Evolutionary conservation across 805 yeast species (phyloP).

Genomic region (Grigorovia jiainica): DNA sequence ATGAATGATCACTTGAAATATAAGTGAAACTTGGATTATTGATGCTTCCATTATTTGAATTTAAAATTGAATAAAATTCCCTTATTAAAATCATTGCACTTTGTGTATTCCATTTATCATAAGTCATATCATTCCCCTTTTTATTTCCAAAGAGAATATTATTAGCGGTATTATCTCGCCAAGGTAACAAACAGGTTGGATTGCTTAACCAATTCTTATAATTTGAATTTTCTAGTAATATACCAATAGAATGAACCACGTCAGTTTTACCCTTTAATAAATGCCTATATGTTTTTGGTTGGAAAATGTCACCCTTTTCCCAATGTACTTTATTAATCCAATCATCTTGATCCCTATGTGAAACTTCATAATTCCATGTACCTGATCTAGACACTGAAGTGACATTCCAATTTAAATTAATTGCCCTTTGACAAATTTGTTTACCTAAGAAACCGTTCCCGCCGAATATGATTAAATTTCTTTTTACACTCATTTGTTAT

Average conservation of each 20-base stretch:
- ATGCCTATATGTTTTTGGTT: constrained; percentile 45
- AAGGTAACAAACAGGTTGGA: background rate
- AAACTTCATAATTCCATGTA: constrained; percentile 21
- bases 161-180: too few relatives aligned
- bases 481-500: background rate
- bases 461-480: constrained; percentile 60
- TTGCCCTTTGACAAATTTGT: constrained; percentile 60
- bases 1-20: constrained; percentile 69
- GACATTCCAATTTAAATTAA: constrained; percentile 56
- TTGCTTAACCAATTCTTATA: constrained; percentile 46
- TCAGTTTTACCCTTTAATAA: constrained; percentile 28
- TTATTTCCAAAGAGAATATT: background rate
- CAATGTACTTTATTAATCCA: constrained; percentile 58
- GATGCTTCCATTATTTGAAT: constrained; percentile 3
- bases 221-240: constrained; percentile 54
- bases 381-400: constrained; percentile 64
- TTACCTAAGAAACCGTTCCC: constrained; percentile 80
- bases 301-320: constrained; percentile 59
- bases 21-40: constrained; percentile 49
- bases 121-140: constrained; percentile 28
- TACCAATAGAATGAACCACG: constrained; percentile 79
- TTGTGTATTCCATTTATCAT: constrained; percentile 57
- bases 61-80: constrained; percentile 31
- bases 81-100: constrained; percentile 60
- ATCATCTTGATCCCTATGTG: constrained; percentile 11